Evolutionary conservation across 371 early-diverging fungal species (phyloP).

Genomic region (Globomyces sp.): DNA sequence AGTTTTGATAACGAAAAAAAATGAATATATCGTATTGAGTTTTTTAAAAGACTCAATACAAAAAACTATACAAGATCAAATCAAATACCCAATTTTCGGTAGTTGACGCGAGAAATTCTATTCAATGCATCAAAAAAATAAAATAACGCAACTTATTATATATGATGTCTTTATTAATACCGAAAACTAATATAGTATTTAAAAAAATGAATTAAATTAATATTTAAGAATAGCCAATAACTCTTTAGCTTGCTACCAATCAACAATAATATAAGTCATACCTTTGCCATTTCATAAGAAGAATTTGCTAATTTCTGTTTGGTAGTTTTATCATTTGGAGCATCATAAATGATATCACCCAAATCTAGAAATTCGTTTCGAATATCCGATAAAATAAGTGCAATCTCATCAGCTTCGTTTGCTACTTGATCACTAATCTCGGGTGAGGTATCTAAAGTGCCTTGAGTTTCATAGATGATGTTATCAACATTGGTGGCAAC

Average conservation of each 20-base stretch:
- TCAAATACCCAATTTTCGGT: too few relatives aligned
- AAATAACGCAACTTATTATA: too few relatives aligned
- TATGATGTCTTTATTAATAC: too few relatives aligned
- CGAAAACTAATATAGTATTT: too few relatives aligned
- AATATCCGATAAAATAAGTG: constrained; percentile 1
- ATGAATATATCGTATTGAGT: too few relatives aligned
- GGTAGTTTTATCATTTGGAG: constrained; percentile 2
- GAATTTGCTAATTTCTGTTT: constrained; percentile 10
- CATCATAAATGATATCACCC: constrained; percentile 10
- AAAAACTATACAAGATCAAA: too few relatives aligned
- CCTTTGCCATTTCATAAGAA: constrained; percentile 18
- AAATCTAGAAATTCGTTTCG: constrained; percentile 14
- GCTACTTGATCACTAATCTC: constrained; percentile 5
- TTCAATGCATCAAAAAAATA: too few relatives aligned
- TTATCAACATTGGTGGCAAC: constrained; percentile 15
- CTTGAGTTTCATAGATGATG: constrained; percentile 20
- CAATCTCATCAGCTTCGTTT: constrained; percentile 7
- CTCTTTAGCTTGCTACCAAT: constrained; percentile 12
- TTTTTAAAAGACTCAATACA: too few relatives aligned
- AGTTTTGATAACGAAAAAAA: too few relatives aligned
- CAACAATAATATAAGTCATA: neutral
- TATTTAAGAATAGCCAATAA: constrained; percentile 3
- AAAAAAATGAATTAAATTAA: constrained; percentile 1
- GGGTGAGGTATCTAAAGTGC: constrained; percentile 13
- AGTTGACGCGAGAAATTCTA: too few relatives aligned